Base-by-base conservation (phyloP, 2,329 filamentous ascomycete genomes). In the Orbilia ellipsospora region DNA sequence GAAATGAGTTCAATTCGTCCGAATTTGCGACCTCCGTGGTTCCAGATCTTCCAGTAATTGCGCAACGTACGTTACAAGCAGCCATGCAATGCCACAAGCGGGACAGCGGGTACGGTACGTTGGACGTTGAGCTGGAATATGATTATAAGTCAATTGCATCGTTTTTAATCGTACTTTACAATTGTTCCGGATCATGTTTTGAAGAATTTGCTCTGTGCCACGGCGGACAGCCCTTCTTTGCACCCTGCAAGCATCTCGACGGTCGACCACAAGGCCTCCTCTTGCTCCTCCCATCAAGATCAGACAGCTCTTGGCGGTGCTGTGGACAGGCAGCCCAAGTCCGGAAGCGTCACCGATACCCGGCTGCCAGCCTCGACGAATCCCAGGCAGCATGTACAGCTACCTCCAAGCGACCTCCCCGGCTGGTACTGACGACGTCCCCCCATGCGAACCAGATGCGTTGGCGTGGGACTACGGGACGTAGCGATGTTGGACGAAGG, bases 391-490 rank as follows among this genome's bases (percentile, higher is more conserved):
- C 7, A 61, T 26, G 65, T 69, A 59, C 15, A 51, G 55, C 54
- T 57, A 68, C 64, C 28, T 68, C 44, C 16, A 36, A 44, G 45
- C 18, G 31, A 61, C 65, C 45, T 55, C 28, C 44, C 54, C 10
- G 40, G 15, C 61, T 42, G 26, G 60, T 44, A 56, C 31, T n/a
- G 61, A 31, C 42, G 42, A 26, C n/a, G 31, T 48, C 26, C 23
- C 31, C 62, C 52, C 40, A 48, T 56, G 13, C 56, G 55, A 62
- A 63, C 63, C 44, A 45, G 64, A 68, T 75, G 72, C 60, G 72
- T 54, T 75, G 72, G 72, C 72, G 70, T 74, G 63, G 70, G 57
- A 52, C 62, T 74, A 67, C 70, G 72, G 72, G 72, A 75, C 64
- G 72, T 62, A 61, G 72, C 72, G 72, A 75, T 69, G 72, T 75